Evolutionary conservation across 495 filamentous ascomycete species (phyloP).

Genomic region (Geoglossum glabrum): DNA sequence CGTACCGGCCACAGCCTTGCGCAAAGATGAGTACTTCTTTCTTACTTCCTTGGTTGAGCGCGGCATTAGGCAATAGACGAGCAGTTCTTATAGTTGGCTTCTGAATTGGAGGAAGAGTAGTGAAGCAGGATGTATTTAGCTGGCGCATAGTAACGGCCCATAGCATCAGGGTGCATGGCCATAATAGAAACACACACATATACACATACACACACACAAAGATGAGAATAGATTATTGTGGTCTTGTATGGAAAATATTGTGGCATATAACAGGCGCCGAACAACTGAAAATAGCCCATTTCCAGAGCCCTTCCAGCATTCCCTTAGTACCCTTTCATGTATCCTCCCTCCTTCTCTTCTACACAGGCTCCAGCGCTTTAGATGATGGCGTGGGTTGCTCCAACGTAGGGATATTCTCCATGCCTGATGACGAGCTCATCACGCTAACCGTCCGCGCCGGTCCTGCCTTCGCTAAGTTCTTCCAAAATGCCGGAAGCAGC

Average conservation of each 20-base stretch:
- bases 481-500: constrained; percentile 5
- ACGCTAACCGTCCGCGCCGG: constrained; percentile 2
- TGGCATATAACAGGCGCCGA: too few species aligned
- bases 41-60: background rate
- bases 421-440: constrained; percentile 2
- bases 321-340: constrained; percentile 1
- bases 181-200: constrained; percentile 2
- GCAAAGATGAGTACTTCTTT: background rate
- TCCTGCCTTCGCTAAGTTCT: constrained; percentile 3
- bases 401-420: constrained; percentile 4
- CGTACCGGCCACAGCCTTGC: background rate
- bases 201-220: background rate
- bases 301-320: background rate
- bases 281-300: too few species aligned
- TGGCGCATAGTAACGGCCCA: background rate
- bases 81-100: background rate
- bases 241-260: too few species aligned
- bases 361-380: constrained; percentile 1
- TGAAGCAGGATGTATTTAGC: background rate
- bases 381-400: constrained; percentile 2
- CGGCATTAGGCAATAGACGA: background rate
- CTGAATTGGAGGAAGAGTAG: background rate
- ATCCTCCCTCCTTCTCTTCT: constrained; percentile 4
- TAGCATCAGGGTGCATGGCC: background rate
- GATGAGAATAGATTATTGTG: background rate